Evolutionary conservation across 345 rosid species (phyloP), one percentile per base, ranked within the genome.

Genomic region (Nephelium lappaceum): DNA sequence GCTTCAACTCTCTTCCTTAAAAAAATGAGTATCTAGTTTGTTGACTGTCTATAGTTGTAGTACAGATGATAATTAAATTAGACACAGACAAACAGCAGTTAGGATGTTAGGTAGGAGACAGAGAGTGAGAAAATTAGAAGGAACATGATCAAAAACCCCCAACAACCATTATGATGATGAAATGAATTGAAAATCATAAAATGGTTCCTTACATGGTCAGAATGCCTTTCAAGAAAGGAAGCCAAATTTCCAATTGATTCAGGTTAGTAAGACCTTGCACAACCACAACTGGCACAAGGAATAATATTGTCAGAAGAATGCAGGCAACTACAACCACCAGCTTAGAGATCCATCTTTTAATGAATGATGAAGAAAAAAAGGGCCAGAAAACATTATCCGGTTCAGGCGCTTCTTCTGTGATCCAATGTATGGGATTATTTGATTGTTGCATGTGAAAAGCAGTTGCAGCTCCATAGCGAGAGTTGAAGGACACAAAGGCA

Each of bases 201-300:
- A 67, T 41, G 42, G 62, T n/a, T 45, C 81, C 99, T 83, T 85
- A 95, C 98, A 85, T 36, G 73, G 91, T 84, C 61, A 93, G 90
- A 79, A 95, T 71, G 84, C 91, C 86, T 84, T 89, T 84, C 85
- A 95, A 81, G 85, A 91, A 91, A 23, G 99, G 99, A 84, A 95
- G 87, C 91, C 87, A 83, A 76, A 72, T 72, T 82, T 93, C 97
- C 89, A 93, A 80, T 80, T 93, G 95, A 80, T 76, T 81, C 61
- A 95, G 86, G 87, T 95, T 95, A 23, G 98, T 87, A 76, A 95
- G 99, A 81, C 98, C 98, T 92, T 95, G 99, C 78, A 93, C 99
- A 64, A 95, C 63, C 58, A 95, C 70, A 74, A 95, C 99, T 49
- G 99, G 99, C 77, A 93, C 83, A 78, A 95, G 96, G 87, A 95